Evolutionary conservation across 768 basidiomycete genomes (phyloP).

Genomic region (Tricholoma bakamatsutake): DNA sequence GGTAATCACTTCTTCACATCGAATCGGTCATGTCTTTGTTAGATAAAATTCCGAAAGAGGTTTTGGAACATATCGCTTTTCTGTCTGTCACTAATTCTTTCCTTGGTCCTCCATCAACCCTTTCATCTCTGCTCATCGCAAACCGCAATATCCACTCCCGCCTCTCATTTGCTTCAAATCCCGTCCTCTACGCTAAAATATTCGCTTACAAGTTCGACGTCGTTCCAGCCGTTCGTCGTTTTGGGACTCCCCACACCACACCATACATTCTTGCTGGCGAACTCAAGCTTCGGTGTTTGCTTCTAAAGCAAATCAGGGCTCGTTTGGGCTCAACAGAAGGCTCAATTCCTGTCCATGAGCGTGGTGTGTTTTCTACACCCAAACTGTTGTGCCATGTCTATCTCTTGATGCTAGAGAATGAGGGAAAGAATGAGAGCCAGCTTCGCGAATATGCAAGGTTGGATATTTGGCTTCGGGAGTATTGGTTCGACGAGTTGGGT

Average conservation of each 20-base stretch:
- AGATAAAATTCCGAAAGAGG: constrained; percentile 61
- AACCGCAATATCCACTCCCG: constrained; percentile 42
- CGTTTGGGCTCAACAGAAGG: constrained; percentile 32
- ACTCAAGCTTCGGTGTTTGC: constrained; percentile 53
- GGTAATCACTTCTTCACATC: neutral
- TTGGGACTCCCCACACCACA: constrained; percentile 34
- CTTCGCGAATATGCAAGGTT: constrained; percentile 64
- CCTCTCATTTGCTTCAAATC: constrained; percentile 49
- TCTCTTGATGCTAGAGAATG: constrained; percentile 78
- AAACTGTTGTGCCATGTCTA: constrained; percentile 65
- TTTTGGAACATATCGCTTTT: constrained; percentile 75
- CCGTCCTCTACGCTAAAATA: constrained; percentile 68
- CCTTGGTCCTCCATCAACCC: constrained; percentile 55
- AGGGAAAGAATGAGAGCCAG: constrained; percentile 64
- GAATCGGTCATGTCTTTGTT: constrained; percentile 21
- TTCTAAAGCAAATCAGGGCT: constrained; percentile 50
- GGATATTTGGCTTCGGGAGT: constrained; percentile 58
- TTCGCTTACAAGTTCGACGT: constrained; percentile 67
- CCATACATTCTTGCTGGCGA: constrained; percentile 52
- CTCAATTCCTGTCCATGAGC: constrained; percentile 13
- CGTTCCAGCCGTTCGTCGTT: constrained; percentile 40
- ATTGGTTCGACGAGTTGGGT: constrained; percentile 58
- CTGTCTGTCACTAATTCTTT: constrained; percentile 46
- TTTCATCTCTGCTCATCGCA: constrained; percentile 50
- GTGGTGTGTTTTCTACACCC: constrained; percentile 23